These are phyloP conservation scores for Fusarium beomiforme DNA, from an alignment of 2,329 filamentous ascomycete species.

Conservation along the genomic window DNA sequence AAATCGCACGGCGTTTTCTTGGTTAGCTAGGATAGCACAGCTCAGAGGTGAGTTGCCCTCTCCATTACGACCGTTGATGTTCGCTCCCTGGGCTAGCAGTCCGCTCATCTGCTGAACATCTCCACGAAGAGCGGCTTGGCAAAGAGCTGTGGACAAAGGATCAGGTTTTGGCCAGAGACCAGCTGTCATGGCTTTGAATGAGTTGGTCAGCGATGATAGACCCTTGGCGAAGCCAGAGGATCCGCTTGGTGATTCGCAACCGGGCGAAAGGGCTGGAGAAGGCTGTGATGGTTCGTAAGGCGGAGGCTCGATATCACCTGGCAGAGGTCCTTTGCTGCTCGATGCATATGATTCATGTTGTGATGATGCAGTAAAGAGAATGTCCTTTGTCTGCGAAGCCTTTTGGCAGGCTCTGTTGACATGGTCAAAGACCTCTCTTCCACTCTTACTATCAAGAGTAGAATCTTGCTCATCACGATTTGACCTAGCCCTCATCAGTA, in stretches of 20 bases:
- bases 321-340: slow-evolving; percentile 27
- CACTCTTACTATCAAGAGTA: slow-evolving; percentile 27
- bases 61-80: slow-evolving; percentile 50
- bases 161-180: slow-evolving; percentile 49
- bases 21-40: slow-evolving; percentile 48
- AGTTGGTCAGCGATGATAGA: slow-evolving; percentile 46
- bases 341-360: slow-evolving; percentile 13
- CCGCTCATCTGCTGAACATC: slow-evolving; percentile 48
- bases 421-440: slow-evolving; percentile 33
- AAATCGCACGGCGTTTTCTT: slow-evolving; percentile 45
- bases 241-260: slow-evolving; percentile 5
- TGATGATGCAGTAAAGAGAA: slow-evolving; percentile 13
- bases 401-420: slow-evolving; percentile 28
- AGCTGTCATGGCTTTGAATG: slow-evolving; percentile 50
- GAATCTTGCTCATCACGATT: slow-evolving; percentile 40
- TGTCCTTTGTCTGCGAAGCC: slow-evolving; percentile 28
- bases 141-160: slow-evolving; percentile 50
- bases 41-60: slow-evolving; percentile 48
- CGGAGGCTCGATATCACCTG: slow-evolving; percentile 31
- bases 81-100: slow-evolving; percentile 49
- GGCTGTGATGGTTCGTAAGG: slow-evolving; percentile 37
- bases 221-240: slow-evolving; percentile 33
- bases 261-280: slow-evolving; percentile 9
- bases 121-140: slow-evolving; percentile 47
- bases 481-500: slow-evolving; percentile 6